Conservation (phyloP, 306 rosid species). For the Abrus precatorius region DNA sequence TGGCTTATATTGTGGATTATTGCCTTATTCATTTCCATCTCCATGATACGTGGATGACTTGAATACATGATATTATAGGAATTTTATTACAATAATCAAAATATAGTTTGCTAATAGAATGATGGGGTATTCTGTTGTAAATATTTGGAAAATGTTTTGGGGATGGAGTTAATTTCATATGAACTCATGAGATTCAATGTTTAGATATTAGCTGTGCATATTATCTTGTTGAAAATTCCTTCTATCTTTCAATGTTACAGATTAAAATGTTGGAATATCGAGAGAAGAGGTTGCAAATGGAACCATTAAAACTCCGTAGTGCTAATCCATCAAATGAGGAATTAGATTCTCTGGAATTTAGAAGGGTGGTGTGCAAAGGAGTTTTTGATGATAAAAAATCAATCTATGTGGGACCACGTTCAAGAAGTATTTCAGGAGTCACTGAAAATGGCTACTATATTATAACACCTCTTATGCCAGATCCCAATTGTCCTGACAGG, state of each 20-base stretch:
- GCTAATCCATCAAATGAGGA: constrained; percentile 59
- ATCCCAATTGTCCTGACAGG: constrained; percentile 69
- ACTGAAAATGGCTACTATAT: constrained; percentile 93
- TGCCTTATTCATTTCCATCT: constrained; percentile 31
- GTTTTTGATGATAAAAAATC: constrained; percentile 81
- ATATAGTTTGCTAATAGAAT: constrained; percentile 9
- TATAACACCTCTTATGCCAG: constrained; percentile 86
- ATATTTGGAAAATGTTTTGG: not conserved
- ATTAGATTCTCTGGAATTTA: constrained; percentile 77
- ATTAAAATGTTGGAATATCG: constrained; percentile 77
- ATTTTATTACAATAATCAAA: not conserved
- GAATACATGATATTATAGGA: constrained; percentile 3
- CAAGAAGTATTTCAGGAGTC: constrained; percentile 97
- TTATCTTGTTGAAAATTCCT: constrained; percentile 31
- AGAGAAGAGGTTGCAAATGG: constrained; percentile 77
- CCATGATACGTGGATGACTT: not conserved
- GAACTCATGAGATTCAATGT: constrained; percentile 26
- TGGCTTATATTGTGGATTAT: constrained; percentile 36
- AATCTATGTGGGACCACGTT: constrained; percentile 91
- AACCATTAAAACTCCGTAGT: constrained; percentile 66
- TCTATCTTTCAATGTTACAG: constrained; percentile 51
- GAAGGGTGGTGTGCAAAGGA: constrained; percentile 78
- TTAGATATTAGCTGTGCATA: constrained; percentile 24
- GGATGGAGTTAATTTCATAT: constrained; percentile 18
- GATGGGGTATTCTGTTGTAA: constrained; percentile 13